Evolutionary conservation across 2,329 filamentous ascomycete species (phyloP), one percentile per base, ranked within the genome.

Genomic region (Colletotrichum aenigma): DNA sequence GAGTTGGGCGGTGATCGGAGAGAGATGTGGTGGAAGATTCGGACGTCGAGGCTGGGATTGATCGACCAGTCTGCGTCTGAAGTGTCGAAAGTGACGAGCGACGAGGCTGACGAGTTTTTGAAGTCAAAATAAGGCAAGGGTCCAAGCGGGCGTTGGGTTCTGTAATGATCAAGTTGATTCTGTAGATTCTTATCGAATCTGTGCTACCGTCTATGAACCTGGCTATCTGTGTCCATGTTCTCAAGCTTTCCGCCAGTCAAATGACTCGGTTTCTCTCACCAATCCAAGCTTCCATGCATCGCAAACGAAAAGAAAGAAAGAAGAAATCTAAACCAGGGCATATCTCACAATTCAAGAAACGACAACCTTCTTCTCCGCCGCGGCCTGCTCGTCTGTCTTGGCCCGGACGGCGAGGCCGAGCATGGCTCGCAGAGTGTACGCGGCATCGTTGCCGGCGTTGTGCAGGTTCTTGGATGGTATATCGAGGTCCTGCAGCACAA

Each of bases 1-100:
- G 90, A 94, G 78, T 85, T 98, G 4, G 92, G 93, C 48, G 96
- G 95, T 0, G 94, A 97, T 79, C 88, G 95, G 70, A 90, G 90
- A 77, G 95, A 97, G 81, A 92, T 98, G 86, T 98, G 96, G 96
- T 94, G 91, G 86, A 88, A 90, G 78, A 86, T 98, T 28, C 89
- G 93, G 79, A 90, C 87, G 74, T 91, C 89, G 56, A 91, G 88
- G 78, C 85, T 98, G 71, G 95, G 96, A 0, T 86, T 98, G 81
- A 93, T 98, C 79, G 92, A 94, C 77, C 87, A 88, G 68, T 88
- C 85, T 64, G 87, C 91, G 80, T 91, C 89, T 4, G 91, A 94
- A 58, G 86, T 88, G 21, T 96, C 94, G 1, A 87, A 91, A 34
- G 91, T 96, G 6, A 91, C 89, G 0, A 89, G 91, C 67, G 92